These are phyloP conservation scores for Leucogyrophana mollusca DNA, from an alignment of 768 basidiomycete genomes.

Conservation along the genomic window DNA sequence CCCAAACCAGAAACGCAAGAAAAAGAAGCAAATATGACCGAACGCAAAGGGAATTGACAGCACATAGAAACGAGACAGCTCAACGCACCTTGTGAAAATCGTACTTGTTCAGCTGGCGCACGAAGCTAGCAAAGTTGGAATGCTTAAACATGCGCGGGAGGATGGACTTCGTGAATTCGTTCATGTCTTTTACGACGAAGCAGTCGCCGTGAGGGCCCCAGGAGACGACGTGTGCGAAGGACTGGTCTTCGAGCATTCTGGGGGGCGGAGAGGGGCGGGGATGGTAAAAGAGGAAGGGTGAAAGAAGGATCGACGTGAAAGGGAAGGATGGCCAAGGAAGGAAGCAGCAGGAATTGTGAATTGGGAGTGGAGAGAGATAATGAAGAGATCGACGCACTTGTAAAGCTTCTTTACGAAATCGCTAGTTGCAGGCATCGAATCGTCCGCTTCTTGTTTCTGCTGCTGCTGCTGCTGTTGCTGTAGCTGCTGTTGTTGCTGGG, in stretches of 20 bases:
- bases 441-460: slow-evolving; percentile 47
- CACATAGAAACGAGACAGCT: background rate
- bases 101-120: slow-evolving; percentile 93
- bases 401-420: slow-evolving; percentile 95
- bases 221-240: slow-evolving; percentile 69
- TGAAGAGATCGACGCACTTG: slow-evolving; percentile 52
- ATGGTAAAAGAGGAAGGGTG: background rate
- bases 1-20: too few relatives aligned
- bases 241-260: slow-evolving; percentile 87
- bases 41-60: background rate
- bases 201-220: slow-evolving; percentile 86
- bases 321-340: too few relatives aligned
- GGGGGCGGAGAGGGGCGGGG: background rate
- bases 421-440: slow-evolving; percentile 81
- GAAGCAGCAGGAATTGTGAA: too few relatives aligned
- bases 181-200: slow-evolving; percentile 97
- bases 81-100: slow-evolving; percentile 84
- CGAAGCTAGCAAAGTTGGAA: slow-evolving; percentile 91
- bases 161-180: slow-evolving; percentile 90
- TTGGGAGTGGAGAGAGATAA: background rate
- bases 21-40: background rate
- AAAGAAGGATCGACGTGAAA: too few relatives aligned
- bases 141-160: slow-evolving; percentile 94
- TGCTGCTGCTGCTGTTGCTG: slow-evolving; percentile 20
- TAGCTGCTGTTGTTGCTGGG: slow-evolving; percentile 23